Percentiles rank a stretch among this genome's conserved stretches.
Conservation (phyloP, 352 stramenopile genomes). For the Aphanomyces euteiches region DNA sequence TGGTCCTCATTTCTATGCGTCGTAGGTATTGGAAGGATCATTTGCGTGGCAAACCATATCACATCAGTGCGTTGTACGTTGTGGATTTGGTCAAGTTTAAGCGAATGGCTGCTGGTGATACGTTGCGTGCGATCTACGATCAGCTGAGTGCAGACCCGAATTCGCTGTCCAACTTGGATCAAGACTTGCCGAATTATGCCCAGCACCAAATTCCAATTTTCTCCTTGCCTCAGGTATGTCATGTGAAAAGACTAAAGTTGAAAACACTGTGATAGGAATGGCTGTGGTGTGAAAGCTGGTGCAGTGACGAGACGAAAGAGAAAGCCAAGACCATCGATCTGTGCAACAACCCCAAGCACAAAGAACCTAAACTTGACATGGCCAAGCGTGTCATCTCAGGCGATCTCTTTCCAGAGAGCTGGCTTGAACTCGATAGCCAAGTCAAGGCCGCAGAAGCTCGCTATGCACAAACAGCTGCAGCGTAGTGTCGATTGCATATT, state of each 20-base stretch:
- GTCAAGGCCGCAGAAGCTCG: constrained; percentile 75
- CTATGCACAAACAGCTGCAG: not conserved
- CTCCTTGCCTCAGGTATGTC: constrained; percentile 81
- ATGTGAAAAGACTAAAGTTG: too few species aligned
- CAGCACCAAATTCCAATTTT: constrained; percentile 95
- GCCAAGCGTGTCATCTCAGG: constrained; percentile 97
- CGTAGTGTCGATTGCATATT: too few species aligned
- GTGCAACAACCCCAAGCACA: constrained; percentile 99
- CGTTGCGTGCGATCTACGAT: constrained; percentile 95
- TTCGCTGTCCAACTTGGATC: constrained; percentile 98
- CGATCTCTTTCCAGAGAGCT: constrained; percentile 96
- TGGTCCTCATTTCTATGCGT: too few species aligned
- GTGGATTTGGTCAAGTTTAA: constrained; percentile 97
- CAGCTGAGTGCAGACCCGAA: constrained; percentile 96
- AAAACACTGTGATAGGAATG: constrained; percentile 81
- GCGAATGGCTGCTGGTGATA: constrained; percentile 92
- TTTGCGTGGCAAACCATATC: constrained; percentile 95
- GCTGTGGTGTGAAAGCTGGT: constrained; percentile 99
- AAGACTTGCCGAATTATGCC: constrained; percentile 99
- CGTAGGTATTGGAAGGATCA: constrained; percentile 96
- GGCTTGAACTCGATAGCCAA: constrained; percentile 97
- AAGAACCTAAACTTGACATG: constrained; percentile 99
- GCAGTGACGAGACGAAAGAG: constrained; percentile 96
- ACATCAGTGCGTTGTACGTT: constrained; percentile 99
- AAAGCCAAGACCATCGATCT: constrained; percentile 99